Evolutionary conservation across 75 land plant species (phyloP).

Genomic region (Isoetes taiwanensis): DNA sequence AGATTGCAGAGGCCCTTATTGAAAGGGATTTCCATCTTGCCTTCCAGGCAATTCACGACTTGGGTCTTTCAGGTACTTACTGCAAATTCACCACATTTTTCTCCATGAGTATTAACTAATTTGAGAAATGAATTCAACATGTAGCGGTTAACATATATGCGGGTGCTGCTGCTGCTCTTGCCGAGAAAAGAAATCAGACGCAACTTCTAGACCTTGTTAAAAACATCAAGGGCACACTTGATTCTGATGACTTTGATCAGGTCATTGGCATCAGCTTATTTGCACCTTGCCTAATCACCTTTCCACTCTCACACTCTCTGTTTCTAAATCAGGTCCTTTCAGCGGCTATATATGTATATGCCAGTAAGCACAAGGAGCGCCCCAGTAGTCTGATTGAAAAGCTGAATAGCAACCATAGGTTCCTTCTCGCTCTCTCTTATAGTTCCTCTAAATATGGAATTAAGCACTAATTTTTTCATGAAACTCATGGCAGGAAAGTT

Average conservation of each 20-base stretch:
- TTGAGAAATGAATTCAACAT: background rate
- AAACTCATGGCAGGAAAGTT: constrained; percentile 59
- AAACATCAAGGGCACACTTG: constrained; percentile 85
- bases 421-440: background rate
- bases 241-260: constrained; percentile 95
- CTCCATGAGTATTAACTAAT: background rate
- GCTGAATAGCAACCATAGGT: constrained; percentile 96
- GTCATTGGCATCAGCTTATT: constrained; percentile 17
- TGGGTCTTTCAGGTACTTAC: constrained; percentile 69
- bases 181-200: constrained; percentile 57
- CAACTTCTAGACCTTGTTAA: constrained; percentile 72
- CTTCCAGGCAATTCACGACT: constrained; percentile 73
- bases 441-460: background rate
- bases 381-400: constrained; percentile 92
- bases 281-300: background rate
- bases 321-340: constrained; percentile 52
- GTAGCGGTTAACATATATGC: constrained; percentile 99
- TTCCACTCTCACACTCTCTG: background rate
- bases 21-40: constrained; percentile 94
- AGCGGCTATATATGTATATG: constrained; percentile 95
- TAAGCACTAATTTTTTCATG: background rate
- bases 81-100: background rate
- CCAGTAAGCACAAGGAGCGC: constrained; percentile 83
- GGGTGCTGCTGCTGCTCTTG: constrained; percentile 87
- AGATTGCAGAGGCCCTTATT: constrained; percentile 77